A percentile compares a stretch with the other conserved stretches of the same genome.
These are phyloP conservation scores for Populus deltoides DNA, from an alignment of 345 rosid species.

Conservation along the genomic window DNA sequence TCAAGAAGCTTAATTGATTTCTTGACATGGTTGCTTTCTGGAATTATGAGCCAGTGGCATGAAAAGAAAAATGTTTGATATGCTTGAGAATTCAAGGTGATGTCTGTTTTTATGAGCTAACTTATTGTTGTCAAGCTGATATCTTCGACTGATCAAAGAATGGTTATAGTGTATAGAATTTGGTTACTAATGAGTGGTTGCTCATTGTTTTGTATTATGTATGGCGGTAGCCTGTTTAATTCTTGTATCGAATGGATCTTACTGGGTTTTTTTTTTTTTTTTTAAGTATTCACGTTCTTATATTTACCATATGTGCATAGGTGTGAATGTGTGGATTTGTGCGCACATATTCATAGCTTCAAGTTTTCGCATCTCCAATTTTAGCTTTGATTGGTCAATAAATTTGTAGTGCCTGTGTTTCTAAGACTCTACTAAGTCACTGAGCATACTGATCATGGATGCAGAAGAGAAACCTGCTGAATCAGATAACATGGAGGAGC, in stretches of 20 bases:
- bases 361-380: constrained; percentile 44
- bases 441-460: constrained; percentile 58
- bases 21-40: background rate
- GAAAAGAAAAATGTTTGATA: background rate
- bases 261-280: background rate
- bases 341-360: constrained; percentile 39
- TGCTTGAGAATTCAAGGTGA: background rate
- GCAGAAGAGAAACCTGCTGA: constrained; percentile 76
- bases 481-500: constrained; percentile 72
- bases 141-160: background rate
- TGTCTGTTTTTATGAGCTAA: background rate
- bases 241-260: background rate
- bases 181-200: background rate
- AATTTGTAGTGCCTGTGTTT: constrained; percentile 47
- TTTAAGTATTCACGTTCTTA: constrained; percentile 22
- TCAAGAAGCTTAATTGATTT: background rate
- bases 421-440: constrained; percentile 54
- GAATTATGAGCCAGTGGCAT: background rate
- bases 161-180: background rate
- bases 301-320: constrained; percentile 39
- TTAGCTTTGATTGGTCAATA: constrained; percentile 50
- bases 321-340: constrained; percentile 35
- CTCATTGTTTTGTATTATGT: background rate
- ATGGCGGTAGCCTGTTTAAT: background rate
- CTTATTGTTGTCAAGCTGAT: background rate